Percentiles rank a stretch among this genome's conserved stretches.
phyloP scores from a whole-genome alignment of 768 basidiomycete genomes.

The Psilocybe cubensis region DNA sequence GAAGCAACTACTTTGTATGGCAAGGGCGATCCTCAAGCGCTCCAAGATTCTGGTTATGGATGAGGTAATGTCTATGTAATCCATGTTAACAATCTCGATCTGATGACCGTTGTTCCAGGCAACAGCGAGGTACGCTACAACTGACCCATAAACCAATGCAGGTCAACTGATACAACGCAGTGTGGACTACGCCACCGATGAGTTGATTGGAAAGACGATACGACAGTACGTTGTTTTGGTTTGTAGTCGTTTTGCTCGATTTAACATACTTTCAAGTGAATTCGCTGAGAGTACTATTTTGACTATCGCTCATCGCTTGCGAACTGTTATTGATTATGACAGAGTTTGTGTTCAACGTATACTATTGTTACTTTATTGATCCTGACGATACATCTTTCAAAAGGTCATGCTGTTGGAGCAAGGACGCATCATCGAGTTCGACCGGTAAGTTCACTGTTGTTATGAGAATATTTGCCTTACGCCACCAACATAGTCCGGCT shows the following conservation, averaged over 20 bases:
- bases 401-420: conserved; percentile 78
- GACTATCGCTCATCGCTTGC: conserved; percentile 80
- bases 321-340: conserved; percentile 85
- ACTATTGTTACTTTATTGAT: not conserved
- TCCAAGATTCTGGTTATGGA: conserved; percentile 83
- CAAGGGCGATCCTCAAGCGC: conserved; percentile 76
- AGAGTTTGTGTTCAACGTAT: conserved; percentile 44
- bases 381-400: not conserved
- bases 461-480: conserved; percentile 38
- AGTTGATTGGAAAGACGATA: conserved; percentile 79
- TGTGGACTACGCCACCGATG: conserved; percentile 85
- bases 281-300: conserved; percentile 83
- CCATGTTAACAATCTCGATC: not conserved
- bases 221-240: conserved; percentile 64
- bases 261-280: conserved; percentile 62
- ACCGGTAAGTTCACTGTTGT: conserved; percentile 48
- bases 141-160: conserved; percentile 66
- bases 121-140: conserved; percentile 38
- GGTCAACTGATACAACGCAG: conserved; percentile 56
- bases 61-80: conserved; percentile 47
- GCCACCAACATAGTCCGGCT: conserved; percentile 11
- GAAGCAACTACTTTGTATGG: conserved; percentile 87
- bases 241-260: conserved; percentile 56
- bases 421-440: conserved; percentile 78
- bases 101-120: conserved; percentile 45